Conservation (phyloP, 352 stramenopile genomes). For the Globisporangium polare region DNA sequence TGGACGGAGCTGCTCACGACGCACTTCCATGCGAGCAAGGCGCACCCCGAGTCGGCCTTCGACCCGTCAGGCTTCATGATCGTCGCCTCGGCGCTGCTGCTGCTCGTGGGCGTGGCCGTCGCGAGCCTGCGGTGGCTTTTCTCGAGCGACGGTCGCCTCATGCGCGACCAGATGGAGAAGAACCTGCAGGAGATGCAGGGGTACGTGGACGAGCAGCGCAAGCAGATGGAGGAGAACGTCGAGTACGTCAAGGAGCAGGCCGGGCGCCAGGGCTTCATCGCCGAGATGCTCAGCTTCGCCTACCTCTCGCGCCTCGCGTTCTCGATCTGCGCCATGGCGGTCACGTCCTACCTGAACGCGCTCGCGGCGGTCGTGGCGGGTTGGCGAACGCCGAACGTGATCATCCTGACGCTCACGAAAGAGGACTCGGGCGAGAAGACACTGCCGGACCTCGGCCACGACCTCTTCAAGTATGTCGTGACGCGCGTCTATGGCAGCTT, state of each 20-base stretch:
- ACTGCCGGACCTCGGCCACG: conserved; percentile 78
- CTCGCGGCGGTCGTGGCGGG: conserved; percentile 76
- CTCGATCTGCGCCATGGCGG: conserved; percentile 70
- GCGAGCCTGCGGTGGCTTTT: conserved; percentile 38
- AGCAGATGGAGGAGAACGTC: conserved; percentile 64
- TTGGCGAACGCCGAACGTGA: conserved; percentile 80
- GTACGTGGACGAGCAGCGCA: conserved; percentile 65
- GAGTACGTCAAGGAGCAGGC: conserved; percentile 66
- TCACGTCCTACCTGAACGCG: conserved; percentile 83
- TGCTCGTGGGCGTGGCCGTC: conserved; percentile 61
- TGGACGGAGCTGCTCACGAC: conserved; percentile 71
- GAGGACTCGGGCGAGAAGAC: conserved; percentile 66
- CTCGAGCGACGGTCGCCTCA: conserved; percentile 32
- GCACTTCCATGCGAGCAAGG: conserved; percentile 84
- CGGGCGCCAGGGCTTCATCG: conserved; percentile 75
- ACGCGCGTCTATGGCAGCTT: conserved; percentile 79
- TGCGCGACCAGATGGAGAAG: conserved; percentile 62
- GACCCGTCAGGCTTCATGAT: conserved; percentile 86
- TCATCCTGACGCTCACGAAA: conserved; percentile 66
- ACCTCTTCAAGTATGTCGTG: conserved; percentile 86
- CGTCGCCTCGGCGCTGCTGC: conserved; percentile 59
- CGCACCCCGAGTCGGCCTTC: conserved; percentile 76
- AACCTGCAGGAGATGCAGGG: conserved; percentile 76
- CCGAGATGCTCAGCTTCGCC: conserved; percentile 85
- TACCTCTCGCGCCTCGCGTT: conserved; percentile 83